Evolutionary conservation across 2,329 filamentous ascomycete genomes (phyloP).

Genomic region (Fusarium sterilihyphosum): DNA sequence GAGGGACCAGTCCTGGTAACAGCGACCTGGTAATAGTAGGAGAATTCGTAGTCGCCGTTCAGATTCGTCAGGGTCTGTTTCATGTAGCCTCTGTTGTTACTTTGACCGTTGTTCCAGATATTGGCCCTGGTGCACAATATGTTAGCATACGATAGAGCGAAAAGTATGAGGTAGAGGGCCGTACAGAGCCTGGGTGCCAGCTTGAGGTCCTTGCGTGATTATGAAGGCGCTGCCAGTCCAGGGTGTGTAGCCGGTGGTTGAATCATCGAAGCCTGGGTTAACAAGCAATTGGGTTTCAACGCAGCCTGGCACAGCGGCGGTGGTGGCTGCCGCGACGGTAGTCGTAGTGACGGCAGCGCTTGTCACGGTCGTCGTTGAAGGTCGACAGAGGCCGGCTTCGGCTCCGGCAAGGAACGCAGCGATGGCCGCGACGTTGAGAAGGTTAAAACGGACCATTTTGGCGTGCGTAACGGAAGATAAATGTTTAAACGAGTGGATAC

Average conservation of each 20-base stretch:
- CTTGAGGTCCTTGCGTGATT: background rate
- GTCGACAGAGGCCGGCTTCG: background rate
- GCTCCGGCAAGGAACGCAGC: background rate
- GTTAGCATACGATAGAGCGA: background rate
- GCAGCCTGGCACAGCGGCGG: background rate
- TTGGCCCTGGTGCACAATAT: background rate
- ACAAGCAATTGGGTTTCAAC: background rate
- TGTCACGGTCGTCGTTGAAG: background rate
- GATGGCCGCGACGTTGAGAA: background rate
- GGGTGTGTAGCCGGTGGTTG: accelerated
- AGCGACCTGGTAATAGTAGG: background rate
- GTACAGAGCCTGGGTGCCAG: background rate
- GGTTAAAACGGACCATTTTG: background rate
- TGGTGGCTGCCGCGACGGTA: background rate
- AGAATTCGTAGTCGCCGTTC: background rate
- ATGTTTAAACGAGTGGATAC: background rate
- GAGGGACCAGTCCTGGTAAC: background rate
- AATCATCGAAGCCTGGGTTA: background rate
- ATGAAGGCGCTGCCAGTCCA: background rate
- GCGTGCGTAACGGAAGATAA: background rate
- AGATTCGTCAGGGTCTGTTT: background rate
- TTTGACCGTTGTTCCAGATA: background rate
- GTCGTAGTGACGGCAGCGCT: background rate
- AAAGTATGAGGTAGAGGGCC: accelerated
- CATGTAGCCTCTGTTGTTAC: background rate